Percentiles rank a stretch among this genome's conserved stretches.
Conservation (phyloP, 768 basidiomycete species). For the Leccinum longicurvipes region DNA sequence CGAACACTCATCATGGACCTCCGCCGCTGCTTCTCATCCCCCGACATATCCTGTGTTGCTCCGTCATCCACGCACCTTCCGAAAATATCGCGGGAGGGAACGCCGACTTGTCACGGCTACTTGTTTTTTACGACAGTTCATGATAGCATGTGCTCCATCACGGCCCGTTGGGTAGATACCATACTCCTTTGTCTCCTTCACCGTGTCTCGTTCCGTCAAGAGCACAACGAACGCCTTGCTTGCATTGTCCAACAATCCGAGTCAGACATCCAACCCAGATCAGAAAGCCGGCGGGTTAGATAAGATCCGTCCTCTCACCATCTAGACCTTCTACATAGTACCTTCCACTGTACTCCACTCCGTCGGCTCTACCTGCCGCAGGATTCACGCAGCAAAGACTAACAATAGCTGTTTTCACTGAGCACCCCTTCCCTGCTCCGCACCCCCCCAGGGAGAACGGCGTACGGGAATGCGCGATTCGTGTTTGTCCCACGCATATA, state of each 20-base stretch:
- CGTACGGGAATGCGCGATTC: slow-evolving; percentile 8
- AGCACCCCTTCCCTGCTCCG: slow-evolving; percentile 18
- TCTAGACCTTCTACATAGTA: not conserved
- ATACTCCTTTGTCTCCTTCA: not conserved
- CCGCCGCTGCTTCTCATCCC: slow-evolving; percentile 10
- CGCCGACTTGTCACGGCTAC: slow-evolving; percentile 8
- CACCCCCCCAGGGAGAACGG: slow-evolving; percentile 4
- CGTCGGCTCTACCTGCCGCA: too few species aligned
- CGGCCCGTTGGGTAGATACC: not conserved
- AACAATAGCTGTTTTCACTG: slow-evolving; percentile 13
- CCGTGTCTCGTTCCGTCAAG: not conserved
- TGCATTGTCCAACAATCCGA: not conserved
- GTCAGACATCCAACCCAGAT: slow-evolving; percentile 2
- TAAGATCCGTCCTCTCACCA: slow-evolving; percentile 13
- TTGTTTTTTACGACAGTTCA: not conserved
- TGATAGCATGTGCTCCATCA: not conserved
- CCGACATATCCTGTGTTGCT: slow-evolving; percentile 18
- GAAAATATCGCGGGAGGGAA: not conserved
- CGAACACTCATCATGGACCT: not conserved
- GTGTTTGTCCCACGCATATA: not conserved
- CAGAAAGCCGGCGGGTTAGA: slow-evolving; percentile 10
- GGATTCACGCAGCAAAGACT: not conserved
- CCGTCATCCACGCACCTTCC: slow-evolving; percentile 4
- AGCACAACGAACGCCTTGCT: not conserved
- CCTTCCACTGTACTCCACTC: not conserved